Evolutionary conservation across 805 yeast species (phyloP).

Genomic region (Yueomyces sp.): DNA sequence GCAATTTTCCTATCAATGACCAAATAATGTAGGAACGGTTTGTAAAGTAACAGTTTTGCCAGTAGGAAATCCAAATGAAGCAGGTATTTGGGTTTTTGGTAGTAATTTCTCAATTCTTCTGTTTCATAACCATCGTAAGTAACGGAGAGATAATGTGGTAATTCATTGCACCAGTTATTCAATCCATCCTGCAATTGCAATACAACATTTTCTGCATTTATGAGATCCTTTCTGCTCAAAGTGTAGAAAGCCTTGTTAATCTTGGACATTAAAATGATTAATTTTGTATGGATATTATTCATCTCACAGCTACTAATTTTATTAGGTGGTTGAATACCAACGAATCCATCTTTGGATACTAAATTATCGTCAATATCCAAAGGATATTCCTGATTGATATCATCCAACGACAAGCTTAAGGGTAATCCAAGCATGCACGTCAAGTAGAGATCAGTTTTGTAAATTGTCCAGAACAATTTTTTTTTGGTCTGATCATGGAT

Average conservation of each 20-base stretch:
- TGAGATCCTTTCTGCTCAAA: conserved; percentile 1
- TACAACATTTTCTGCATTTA: conserved; percentile 23
- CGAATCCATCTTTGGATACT: conserved; percentile 46
- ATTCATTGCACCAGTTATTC: conserved; percentile 53
- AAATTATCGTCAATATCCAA: conserved; percentile 69
- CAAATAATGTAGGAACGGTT: conserved; percentile 80
- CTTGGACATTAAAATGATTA: conserved; percentile 46
- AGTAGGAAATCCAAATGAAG: conserved; percentile 61
- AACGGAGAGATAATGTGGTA: conserved; percentile 63
- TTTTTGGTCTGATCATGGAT: conserved; percentile 56
- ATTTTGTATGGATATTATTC: conserved; percentile 73
- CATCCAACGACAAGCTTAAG: conserved; percentile 58
- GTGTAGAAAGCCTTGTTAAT: conserved; percentile 6
- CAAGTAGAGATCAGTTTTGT: conserved; percentile 82
- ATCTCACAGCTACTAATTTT: conserved; percentile 59
- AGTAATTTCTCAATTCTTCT: conserved; percentile 26
- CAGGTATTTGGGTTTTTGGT: conserved; percentile 61
- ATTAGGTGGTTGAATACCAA: conserved; percentile 28
- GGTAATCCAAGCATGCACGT: conserved; percentile 83
- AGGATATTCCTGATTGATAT: conserved; percentile 80
- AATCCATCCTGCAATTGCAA: conserved; percentile 55
- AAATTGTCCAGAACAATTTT: conserved; percentile 77
- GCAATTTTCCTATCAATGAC: conserved; percentile 19
- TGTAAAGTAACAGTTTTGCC: conserved; percentile 66
- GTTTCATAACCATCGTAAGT: conserved; percentile 42